Percentiles rank a stretch among this genome's conserved stretches.
Evolutionary conservation across 164 flowering plant species (phyloP).

Genomic region (Chimonanthus salicifolius): DNA sequence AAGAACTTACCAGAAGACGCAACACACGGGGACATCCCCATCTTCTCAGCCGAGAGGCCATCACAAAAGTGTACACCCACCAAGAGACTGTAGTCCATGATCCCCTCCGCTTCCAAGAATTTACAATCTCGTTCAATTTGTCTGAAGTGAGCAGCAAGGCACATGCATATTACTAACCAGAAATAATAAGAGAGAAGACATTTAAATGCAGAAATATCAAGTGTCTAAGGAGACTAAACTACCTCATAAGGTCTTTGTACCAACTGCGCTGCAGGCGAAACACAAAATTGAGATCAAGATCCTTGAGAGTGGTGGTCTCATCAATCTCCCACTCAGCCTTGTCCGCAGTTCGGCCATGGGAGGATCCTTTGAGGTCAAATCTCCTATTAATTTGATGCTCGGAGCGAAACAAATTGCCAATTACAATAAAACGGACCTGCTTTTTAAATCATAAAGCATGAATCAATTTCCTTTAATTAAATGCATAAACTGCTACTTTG

Average conservation of each 20-base stretch:
- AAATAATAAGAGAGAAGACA: not conserved
- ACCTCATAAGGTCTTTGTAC: slow-evolving; percentile 71
- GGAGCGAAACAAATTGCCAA: slow-evolving; percentile 67
- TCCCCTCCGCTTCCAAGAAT: slow-evolving; percentile 73
- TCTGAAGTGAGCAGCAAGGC: slow-evolving; percentile 24
- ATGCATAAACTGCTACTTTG: not conserved
- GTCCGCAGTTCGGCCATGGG: slow-evolving; percentile 36
- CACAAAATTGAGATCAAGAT: slow-evolving; percentile 72
- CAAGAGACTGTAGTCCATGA: slow-evolving; percentile 86
- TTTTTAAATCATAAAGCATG: not conserved
- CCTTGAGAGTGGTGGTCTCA: slow-evolving; percentile 71
- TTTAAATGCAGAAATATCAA: not conserved
- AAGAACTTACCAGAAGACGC: not conserved
- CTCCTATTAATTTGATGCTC: slow-evolving; percentile 54
- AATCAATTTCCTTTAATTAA: not conserved
- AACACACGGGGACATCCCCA: slow-evolving; percentile 56
- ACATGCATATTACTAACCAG: not conserved
- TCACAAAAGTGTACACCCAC: slow-evolving; percentile 84
- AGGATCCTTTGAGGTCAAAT: slow-evolving; percentile 48
- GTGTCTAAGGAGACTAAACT: not conserved
- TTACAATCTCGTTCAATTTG: slow-evolving; percentile 79
- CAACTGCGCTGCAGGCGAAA: slow-evolving; percentile 61
- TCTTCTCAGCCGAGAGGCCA: slow-evolving; percentile 48
- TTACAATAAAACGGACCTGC: slow-evolving; percentile 63
- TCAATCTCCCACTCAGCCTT: slow-evolving; percentile 50